Base-by-base conservation (phyloP, 2,329 filamentous ascomycete genomes). In the Ceratocystis cubensis region DNA sequence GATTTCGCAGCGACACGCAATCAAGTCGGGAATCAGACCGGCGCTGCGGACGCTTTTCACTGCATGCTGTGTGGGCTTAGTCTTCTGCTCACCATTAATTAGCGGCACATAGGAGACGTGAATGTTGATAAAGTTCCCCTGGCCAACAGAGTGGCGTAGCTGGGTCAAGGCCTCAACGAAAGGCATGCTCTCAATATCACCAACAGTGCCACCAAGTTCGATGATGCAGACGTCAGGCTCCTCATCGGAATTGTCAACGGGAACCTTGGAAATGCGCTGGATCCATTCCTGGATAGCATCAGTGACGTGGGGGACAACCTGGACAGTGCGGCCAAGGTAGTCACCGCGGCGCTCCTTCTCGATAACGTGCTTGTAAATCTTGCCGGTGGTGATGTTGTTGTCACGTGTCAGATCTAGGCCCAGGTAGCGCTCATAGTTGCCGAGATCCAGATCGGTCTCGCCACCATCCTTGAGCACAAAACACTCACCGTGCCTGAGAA, bases 311-410 rank as follows among this genome's bases (percentile, higher is more conserved):
- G 93, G 93, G 4, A 97, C 91, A 44, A 95, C 88, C 76, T 96
- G 91, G 17, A 95, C 88, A 20, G 92, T 91, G 75, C 88, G 86
- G 70, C 93, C 93, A 13, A 97, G 83, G 72, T 96, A 97, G 74
- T 94, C 87, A 66, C 83, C 83, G 50, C 76, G 76, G 30, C 82
- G 78, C 73, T 84, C 82, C 68, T 84, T 85, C 73, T 91, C 84
- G 72, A 96, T 91, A 65, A 96, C 92, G 72, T 88, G 85, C 73
- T 90, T 82, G 78, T 96, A 97, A 71, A 97, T 91, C 80, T 97
- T 96, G 74, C 94, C 94, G 5, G 93, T 96, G 2, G 94, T 99
- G 76, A 99, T 96, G 77, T 97, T 97, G 80, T 93, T 91, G 71
- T 96, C 91, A 69, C 87, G 82, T 7, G 85, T 90, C 69, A 97